Evolutionary conservation across 495 filamentous ascomycete genomes (phyloP).

Genomic region (Penicillium nucicola): DNA sequence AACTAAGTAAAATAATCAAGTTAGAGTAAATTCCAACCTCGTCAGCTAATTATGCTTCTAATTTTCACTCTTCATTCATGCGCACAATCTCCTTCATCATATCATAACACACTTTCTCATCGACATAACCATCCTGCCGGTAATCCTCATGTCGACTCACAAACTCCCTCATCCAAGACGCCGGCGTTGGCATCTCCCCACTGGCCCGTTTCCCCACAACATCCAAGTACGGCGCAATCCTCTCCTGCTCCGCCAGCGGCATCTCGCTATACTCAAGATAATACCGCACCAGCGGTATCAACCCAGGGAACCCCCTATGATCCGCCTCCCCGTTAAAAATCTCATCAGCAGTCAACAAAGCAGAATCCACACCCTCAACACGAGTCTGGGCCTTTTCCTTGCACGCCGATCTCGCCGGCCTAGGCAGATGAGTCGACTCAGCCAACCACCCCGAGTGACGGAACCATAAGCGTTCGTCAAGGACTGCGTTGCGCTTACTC

Average conservation of each 20-base stretch:
- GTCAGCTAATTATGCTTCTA: neutral
- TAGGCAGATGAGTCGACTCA: constrained; percentile 63
- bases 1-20: neutral
- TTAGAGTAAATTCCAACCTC: neutral
- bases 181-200: constrained; percentile 74
- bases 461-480: constrained; percentile 74
- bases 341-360: constrained; percentile 73
- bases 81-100: constrained; percentile 61
- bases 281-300: constrained; percentile 80
- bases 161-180: constrained; percentile 79
- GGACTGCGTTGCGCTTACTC: constrained; percentile 73
- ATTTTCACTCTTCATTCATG: neutral
- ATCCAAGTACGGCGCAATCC: constrained; percentile 69
- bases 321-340: constrained; percentile 67
- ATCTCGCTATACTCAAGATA: constrained; percentile 84
- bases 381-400: constrained; percentile 17
- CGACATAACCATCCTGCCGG: constrained; percentile 65
- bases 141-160: constrained; percentile 66
- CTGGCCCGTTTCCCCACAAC: constrained; percentile 76
- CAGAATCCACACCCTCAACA: constrained; percentile 71
- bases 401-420: neutral
- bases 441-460: constrained; percentile 29
- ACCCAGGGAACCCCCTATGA: constrained; percentile 54
- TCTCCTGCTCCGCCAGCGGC: constrained; percentile 74
- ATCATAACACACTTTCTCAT: constrained; percentile 70